phyloP scores from a whole-genome alignment of 2,329 filamentous ascomycete genomes.

The Aspergillus fructus region DNA sequence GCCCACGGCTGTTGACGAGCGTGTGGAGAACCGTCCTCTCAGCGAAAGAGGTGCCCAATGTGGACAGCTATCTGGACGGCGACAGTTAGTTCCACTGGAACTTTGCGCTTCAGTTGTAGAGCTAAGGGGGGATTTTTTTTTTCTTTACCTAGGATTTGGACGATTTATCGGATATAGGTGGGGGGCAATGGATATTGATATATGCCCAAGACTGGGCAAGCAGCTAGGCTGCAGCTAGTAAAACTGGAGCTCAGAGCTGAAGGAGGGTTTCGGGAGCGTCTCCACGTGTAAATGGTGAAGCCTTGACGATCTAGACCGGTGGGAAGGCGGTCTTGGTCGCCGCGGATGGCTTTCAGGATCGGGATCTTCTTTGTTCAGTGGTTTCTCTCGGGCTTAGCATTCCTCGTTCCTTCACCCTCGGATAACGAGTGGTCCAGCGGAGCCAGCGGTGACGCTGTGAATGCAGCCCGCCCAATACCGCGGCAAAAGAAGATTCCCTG shows the following conservation, averaged over 20 bases:
- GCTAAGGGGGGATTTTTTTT: not conserved
- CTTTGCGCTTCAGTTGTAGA: not conserved
- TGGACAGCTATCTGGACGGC: slow-evolving; percentile 7
- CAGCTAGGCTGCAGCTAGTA: slow-evolving; percentile 2
- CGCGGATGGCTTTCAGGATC: not conserved
- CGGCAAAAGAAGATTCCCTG: slow-evolving; percentile 1
- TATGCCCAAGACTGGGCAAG: slow-evolving; percentile 7
- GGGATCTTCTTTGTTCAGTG: not conserved
- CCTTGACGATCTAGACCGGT: slow-evolving; percentile 7
- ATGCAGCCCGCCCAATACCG: not conserved
- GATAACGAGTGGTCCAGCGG: not conserved
- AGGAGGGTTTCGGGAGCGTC: not conserved
- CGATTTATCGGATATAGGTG: slow-evolving; percentile 1
- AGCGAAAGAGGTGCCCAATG: slow-evolving; percentile 19
- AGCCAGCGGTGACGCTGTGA: not conserved
- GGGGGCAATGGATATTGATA: slow-evolving; percentile 1
- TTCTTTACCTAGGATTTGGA: not conserved
- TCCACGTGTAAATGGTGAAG: slow-evolving; percentile 6
- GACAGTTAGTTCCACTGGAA: not conserved
- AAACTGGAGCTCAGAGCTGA: not conserved
- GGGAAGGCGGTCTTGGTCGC: not conserved
- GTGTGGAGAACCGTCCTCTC: slow-evolving; percentile 23
- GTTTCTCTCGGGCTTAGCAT: not conserved
- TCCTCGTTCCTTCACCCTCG: slow-evolving; percentile 1
- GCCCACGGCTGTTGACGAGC: slow-evolving; percentile 25